Base-by-base conservation (phyloP, 2,329 filamentous ascomycete species). In the Sphaerostilbella broomeana region DNA sequence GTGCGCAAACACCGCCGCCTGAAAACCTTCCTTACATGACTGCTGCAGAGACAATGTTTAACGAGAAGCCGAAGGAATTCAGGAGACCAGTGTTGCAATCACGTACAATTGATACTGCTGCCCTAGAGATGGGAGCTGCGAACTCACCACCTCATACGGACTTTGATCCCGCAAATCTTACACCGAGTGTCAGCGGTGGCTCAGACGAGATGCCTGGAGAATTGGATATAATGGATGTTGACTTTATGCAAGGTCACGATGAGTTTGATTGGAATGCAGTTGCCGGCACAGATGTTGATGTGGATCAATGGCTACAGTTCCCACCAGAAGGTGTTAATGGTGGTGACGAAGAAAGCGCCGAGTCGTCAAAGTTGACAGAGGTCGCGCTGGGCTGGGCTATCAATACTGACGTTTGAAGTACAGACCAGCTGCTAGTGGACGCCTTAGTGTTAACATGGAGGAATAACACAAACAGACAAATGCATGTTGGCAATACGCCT, bases 271-370 rank as follows among this genome's bases (percentile, higher is more conserved):
- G 72, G 72, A 70, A 71, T 46, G 67, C 67, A 15, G 60, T 73
- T 4, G 61, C 69, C 12, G 70, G 66, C 5, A 68, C 70, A 7
- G 72, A 74, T 44, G 68, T 77, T 43, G 73, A 78, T 40, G 72
- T 77, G 38, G 72, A 76, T 42, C 72, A 77, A 49, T 78, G 72
- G 70, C 61, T 78, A 16, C 70, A 77, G 43, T 78, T 75, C 45
- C 73, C 72, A 5, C 64, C 65, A 2, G 73, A 75, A 35, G 68
- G 65, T 6, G 62, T 63, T 9, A 65, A 60, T 43, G 59, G 56
- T 24, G 50, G 54, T 6, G 64, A 62, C n/a, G 63, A 64, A 18
- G 56, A 56, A 17, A 49, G 64, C 31, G 58, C 63, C 47, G 53
- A 53, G 6, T 57, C 54, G 5, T 51, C 64, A 17, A 27, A 47